Evolutionary conservation across 2,329 filamentous ascomycete genomes (phyloP).

Genomic region (Ophiostoma quercus): DNA sequence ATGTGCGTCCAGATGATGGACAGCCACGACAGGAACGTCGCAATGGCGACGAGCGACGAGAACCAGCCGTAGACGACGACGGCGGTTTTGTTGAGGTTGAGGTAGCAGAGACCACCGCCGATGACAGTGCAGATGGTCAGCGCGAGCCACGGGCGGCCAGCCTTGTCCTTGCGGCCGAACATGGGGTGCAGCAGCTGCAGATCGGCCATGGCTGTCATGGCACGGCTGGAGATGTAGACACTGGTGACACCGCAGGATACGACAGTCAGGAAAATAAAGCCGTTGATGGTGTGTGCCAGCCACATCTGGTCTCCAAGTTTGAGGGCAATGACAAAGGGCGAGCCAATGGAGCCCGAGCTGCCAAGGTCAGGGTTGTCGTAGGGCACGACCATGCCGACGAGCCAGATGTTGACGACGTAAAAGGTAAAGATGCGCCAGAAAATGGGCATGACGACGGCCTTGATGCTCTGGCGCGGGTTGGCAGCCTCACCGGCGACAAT

Average conservation of each 20-base stretch:
- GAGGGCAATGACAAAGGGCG: constrained; percentile 1
- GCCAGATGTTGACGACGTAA: constrained; percentile 11
- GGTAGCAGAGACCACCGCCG: not conserved
- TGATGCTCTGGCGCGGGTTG: constrained; percentile 8
- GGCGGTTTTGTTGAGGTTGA: constrained; percentile 5
- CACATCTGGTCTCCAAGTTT: not conserved
- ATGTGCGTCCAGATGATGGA: not conserved
- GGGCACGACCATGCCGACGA: constrained; percentile 10
- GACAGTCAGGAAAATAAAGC: constrained; percentile 3
- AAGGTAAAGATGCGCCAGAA: constrained; percentile 8
- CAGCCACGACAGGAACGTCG: constrained; percentile 2
- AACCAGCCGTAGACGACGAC: not conserved
- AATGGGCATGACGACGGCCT: constrained; percentile 2
- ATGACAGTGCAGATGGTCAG: constrained; percentile 3
- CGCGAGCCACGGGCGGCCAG: not conserved
- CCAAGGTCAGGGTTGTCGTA: not conserved
- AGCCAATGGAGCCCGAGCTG: not conserved
- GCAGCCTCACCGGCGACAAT: not conserved
- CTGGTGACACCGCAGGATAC: not conserved
- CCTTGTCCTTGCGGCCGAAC: constrained; percentile 6
- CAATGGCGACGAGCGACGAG: not conserved
- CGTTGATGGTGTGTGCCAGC: not conserved
- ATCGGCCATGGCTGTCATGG: constrained; percentile 1
- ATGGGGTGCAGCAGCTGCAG: not conserved
- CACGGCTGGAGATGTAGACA: constrained; percentile 2